Evolutionary conservation across 208 protist species (phyloP), one percentile per base, ranked within the genome.

Genomic region (Leishmania arabica): DNA sequence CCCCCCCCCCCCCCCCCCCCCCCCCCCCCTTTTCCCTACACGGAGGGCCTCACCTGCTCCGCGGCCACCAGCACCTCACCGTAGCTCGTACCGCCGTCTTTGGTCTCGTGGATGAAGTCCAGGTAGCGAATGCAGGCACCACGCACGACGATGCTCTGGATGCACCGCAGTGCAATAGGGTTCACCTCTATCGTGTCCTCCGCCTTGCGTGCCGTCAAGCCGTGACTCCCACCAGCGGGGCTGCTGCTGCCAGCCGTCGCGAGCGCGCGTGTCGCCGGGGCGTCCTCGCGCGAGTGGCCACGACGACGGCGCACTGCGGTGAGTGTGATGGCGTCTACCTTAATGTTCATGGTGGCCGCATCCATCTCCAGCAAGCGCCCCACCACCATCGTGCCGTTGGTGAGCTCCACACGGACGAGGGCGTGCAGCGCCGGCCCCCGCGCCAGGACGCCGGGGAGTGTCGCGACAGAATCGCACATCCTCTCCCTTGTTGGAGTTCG

Each of bases 351-450:
- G 9, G 93, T 97, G 64, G 68, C 84, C 7, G 90, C 81, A 74
- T 97, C 93, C 79, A 95, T 80, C 80, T 93, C 85, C 3, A 93
- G 66, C 64, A 97, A 83, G 19, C 88, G 90, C 17, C 93, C 93
- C 4, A 89, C 88, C 13, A 97, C 76, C 31, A 91, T 56, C 19
- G 90, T 79, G 21, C 92, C 91, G 77, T 97, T 97, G 42, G 89
- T 95, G 15, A 96, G 84, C 85, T 93, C 86, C 42, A 97, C 86
- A 56, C 89, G 89, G 5, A 95, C 89, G 40, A 92, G 79, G 11
- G 84, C 69, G 79, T 95, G 90, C 69, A 93, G 69, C 31, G 79
- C 89, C 2, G 91, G 84, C 34, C 89, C 88, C 0, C 74, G 73
- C 11, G 88, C 90, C 37, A 97, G 76, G 17, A 78, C 93, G 56